A percentile compares a stretch with the other conserved stretches of the same genome.
phyloP scores from a whole-genome alignment of 2,329 filamentous ascomycete genomes.

The Penicillium glabrum region DNA sequence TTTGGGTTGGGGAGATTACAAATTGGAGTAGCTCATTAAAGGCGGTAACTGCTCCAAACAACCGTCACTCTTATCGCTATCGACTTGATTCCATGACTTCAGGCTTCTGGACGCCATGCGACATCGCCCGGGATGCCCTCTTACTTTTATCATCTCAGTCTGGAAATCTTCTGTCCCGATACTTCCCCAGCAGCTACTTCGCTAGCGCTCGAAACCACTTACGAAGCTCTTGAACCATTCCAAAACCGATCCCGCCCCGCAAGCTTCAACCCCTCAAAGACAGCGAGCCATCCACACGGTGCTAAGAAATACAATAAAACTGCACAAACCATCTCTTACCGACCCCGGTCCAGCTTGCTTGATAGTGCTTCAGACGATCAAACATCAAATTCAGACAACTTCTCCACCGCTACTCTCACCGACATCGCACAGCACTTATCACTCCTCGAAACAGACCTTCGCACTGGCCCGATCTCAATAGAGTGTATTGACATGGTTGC shows the following conservation, averaged over 20 bases:
- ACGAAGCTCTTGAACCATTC: slow-evolving; percentile 39
- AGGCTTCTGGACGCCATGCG: slow-evolving; percentile 14
- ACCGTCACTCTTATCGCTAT: not conserved
- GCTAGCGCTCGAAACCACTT: slow-evolving; percentile 34
- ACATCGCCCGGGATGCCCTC: slow-evolving; percentile 53
- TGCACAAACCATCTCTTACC: slow-evolving; percentile 7
- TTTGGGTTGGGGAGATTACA: slow-evolving; percentile 9
- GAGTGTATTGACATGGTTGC: slow-evolving; percentile 75
- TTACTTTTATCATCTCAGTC: slow-evolving; percentile 63
- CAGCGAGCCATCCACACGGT: slow-evolving; percentile 1
- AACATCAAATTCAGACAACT: not conserved
- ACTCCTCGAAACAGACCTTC: slow-evolving; percentile 62
- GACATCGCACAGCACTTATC: slow-evolving; percentile 20
- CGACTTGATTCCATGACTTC: not conserved
- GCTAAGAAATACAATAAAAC: not conserved
- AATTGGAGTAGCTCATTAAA: not conserved
- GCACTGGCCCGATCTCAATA: slow-evolving; percentile 75
- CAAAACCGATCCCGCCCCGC: slow-evolving; percentile 26
- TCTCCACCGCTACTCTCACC: slow-evolving; percentile 5
- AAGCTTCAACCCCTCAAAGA: slow-evolving; percentile 11
- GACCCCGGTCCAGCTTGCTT: not conserved
- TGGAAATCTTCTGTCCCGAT: slow-evolving; percentile 53
- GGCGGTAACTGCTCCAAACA: not conserved
- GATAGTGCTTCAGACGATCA: not conserved
- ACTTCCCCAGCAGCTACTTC: slow-evolving; percentile 17